Conservation (phyloP, 2,329 filamentous ascomycete species). For the Blumeria graminis region DNA sequence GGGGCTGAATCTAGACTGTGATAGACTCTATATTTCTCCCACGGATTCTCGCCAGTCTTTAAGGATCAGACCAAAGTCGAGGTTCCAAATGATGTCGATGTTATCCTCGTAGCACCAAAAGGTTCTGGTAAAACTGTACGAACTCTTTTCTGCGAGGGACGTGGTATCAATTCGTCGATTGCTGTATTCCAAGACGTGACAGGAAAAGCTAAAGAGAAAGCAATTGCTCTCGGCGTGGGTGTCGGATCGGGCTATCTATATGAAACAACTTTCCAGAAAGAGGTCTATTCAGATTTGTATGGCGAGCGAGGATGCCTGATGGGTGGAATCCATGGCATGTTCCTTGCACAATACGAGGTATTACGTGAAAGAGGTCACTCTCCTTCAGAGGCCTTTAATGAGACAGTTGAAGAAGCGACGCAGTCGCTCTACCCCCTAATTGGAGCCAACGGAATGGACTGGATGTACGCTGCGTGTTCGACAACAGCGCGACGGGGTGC, state of each 20-base stretch:
- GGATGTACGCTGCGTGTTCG: slow-evolving; percentile 99
- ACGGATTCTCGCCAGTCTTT: slow-evolving; percentile 99
- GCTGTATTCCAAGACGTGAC: slow-evolving; percentile 97
- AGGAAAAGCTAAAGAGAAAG: slow-evolving; percentile 95
- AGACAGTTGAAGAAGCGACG: slow-evolving; percentile 98
- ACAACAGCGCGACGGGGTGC: slow-evolving; percentile 94
- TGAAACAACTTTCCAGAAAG: slow-evolving; percentile 99
- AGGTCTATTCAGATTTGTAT: slow-evolving; percentile 99
- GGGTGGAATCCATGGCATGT: slow-evolving; percentile 99
- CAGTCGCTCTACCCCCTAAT: slow-evolving; percentile 96
- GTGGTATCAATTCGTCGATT: slow-evolving; percentile 98
- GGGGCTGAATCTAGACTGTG: not conserved
- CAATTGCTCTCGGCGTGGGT: slow-evolving; percentile 84
- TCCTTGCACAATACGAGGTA: slow-evolving; percentile 99
- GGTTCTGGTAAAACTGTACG: slow-evolving; percentile 96
- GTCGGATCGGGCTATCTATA: slow-evolving; percentile 97
- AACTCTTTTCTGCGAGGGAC: slow-evolving; percentile 95
- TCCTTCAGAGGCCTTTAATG: slow-evolving; percentile 98
- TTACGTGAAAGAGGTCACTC: slow-evolving; percentile 95
- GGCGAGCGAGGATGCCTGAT: slow-evolving; percentile 99
- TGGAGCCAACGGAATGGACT: slow-evolving; percentile 96
- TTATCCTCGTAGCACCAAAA: slow-evolving; percentile 98
- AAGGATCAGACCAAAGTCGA: slow-evolving; percentile 98
- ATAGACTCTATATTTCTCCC: slow-evolving; percentile 98
- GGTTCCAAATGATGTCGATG: slow-evolving; percentile 82